Evolutionary conservation across 495 filamentous ascomycete species (phyloP).

Genomic region (Penicillium coprophilum): DNA sequence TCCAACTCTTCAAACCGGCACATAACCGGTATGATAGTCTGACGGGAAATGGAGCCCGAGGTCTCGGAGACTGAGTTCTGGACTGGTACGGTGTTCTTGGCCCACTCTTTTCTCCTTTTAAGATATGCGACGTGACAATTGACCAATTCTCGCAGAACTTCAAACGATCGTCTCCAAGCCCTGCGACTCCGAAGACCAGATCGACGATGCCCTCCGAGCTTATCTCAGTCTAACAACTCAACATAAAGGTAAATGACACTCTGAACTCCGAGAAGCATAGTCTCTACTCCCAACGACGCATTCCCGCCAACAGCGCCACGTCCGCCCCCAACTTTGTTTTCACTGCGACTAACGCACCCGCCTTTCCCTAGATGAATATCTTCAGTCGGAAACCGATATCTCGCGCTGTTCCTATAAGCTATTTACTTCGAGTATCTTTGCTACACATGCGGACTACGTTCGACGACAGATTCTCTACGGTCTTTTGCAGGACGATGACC

Average conservation of each 20-base stretch:
- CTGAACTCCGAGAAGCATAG: background rate
- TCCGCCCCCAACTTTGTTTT: background rate
- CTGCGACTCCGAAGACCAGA: slow-evolving; percentile 72
- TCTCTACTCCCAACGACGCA: background rate
- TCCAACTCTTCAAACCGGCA: slow-evolving; percentile 23
- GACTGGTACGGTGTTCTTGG: slow-evolving; percentile 61
- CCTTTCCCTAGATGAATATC: slow-evolving; percentile 62
- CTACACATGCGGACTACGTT: slow-evolving; percentile 76
- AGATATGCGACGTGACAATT: slow-evolving; percentile 12
- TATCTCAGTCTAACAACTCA: slow-evolving; percentile 78
- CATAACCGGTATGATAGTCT: slow-evolving; percentile 44
- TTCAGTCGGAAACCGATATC: slow-evolving; percentile 81
- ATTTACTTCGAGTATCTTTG: slow-evolving; percentile 72
- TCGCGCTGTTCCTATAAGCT: slow-evolving; percentile 81
- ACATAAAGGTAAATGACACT: slow-evolving; percentile 58
- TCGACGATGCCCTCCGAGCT: slow-evolving; percentile 82
- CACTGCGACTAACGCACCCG: background rate
- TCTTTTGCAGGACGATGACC: slow-evolving; percentile 85
- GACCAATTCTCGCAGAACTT: slow-evolving; percentile 58
- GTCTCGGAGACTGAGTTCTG: slow-evolving; percentile 86
- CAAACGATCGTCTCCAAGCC: slow-evolving; percentile 71
- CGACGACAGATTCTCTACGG: slow-evolving; percentile 91
- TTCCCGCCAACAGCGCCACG: background rate
- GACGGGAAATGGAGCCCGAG: slow-evolving; percentile 56
- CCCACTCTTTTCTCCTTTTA: slow-evolving; percentile 1